Base-by-base conservation (phyloP, 2,329 filamentous ascomycete species). In the Phyllosticta ampelicida region DNA sequence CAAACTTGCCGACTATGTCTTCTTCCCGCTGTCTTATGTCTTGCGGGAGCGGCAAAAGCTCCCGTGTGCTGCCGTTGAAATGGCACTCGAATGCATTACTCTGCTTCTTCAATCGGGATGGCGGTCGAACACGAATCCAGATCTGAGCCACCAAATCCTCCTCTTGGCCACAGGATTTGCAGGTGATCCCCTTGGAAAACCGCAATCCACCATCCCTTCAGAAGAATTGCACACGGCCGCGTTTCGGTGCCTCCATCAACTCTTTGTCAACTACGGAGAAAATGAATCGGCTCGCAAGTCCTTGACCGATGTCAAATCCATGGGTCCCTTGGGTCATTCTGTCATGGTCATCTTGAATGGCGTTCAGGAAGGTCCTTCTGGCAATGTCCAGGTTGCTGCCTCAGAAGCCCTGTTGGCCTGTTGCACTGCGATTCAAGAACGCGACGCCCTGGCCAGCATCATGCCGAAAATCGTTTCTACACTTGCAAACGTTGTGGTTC, bases 1-100 rank as follows among this genome's bases (percentile, higher is more conserved):
- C 55, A 92, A 90, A 69, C 76, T 97, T 18, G 90, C 91, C 13
- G 91, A 96, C 75, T 99, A 97, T 77, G 81, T 88, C 67, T 97
- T 97, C 76, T 96, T 96, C 62, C 94, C 94, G 0, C 77, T 99
- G 0, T 90, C 89, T 0, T 87, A 94, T 64, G 83, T 97, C 48
- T 86, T 99, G 65, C 86, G 89, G 60, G 81, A 85, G 62, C 86
- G 89, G 63, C 82, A 87, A 62, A 78, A 80, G 53, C 83, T 91
- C 56, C 85, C 91, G 0, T 80, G 87, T 52, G 80, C 81, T 36
- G 77, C 89, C 48, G 75, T 94, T 8, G 94, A 99, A 69, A 73
- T 87, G 50, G 85, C 86, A 28, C 77, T 96, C 51, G 83, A 84
- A 68, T 92, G 88, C 64, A 76, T 96, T 30, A 79, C 82, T 10